These are phyloP conservation scores for Lasiosphaeris hirsuta DNA, from an alignment of 495 filamentous ascomycete genomes.

Conservation along the genomic window DNA sequence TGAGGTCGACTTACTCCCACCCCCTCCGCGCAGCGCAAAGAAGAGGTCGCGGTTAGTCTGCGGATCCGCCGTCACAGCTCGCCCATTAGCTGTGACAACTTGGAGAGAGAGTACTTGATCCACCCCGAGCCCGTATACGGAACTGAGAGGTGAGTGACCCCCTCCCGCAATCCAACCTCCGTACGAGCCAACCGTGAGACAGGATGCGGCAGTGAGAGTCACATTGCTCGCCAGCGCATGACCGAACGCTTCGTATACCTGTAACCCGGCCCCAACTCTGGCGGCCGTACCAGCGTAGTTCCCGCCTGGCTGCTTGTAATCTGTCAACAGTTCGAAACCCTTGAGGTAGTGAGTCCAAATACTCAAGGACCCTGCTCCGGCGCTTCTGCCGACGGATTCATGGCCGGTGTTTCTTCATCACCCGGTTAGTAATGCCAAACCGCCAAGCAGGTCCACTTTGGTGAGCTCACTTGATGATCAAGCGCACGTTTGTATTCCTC, in stretches of 20 bases:
- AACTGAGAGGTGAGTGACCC: constrained; percentile 43
- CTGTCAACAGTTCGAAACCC: constrained; percentile 38
- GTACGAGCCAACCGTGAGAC: constrained; percentile 33
- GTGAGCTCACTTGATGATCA: constrained; percentile 52
- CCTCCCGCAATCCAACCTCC: constrained; percentile 48
- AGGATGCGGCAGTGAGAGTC: constrained; percentile 36
- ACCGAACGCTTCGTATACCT: constrained; percentile 38
- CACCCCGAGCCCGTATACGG: constrained; percentile 44
- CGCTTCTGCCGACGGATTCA: constrained; percentile 55
- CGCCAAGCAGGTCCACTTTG: neutral
- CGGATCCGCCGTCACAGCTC: constrained; percentile 39
- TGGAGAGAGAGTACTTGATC: constrained; percentile 48
- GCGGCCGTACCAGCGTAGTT: constrained; percentile 39
- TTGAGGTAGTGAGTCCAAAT: constrained; percentile 60
- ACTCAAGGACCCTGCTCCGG: constrained; percentile 50
- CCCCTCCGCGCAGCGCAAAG: constrained; percentile 53
- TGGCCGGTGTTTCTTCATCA: constrained; percentile 61
- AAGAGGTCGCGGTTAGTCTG: constrained; percentile 48
- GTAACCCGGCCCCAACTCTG: constrained; percentile 42
- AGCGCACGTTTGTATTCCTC: constrained; percentile 51
- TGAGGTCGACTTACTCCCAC: constrained; percentile 32
- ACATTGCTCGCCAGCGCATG: constrained; percentile 32
- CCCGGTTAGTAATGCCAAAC: neutral
- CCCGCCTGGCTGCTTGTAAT: constrained; percentile 31
- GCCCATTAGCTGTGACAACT: constrained; percentile 47